Evolutionary conservation across 2,329 filamentous ascomycete species (phyloP), one percentile per base, ranked within the genome.

Genomic region (Penicillium sclerotiorum): DNA sequence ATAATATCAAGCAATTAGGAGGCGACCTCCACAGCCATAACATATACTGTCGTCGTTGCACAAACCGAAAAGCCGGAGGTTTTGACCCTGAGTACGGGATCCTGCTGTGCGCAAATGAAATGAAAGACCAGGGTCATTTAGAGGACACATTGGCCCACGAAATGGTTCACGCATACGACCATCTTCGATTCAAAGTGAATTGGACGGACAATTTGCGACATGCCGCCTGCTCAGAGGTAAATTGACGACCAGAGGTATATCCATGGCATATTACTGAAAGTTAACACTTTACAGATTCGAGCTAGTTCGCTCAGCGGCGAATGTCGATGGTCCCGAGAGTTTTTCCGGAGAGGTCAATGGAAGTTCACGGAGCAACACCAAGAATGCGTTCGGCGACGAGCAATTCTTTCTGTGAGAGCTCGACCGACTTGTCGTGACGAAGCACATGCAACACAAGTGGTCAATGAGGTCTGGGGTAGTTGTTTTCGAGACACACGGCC

Each of bases 401-500:
- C 94, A 9, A 85, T 90, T 27, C 75, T 88, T 59, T 95, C 89
- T 18, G 84, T 99, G 61, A 82, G 85, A 76, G 85, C 83, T 27
- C 80, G 94, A 53, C 90, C 91, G 13, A 80, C 81, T 39, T 94
- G 92, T 67, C 89, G 89, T 70, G 89, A 95, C 71, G 86, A 95
- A 62, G 85, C 86, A 12, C 89, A 97, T 60, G 94, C 94, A 4
- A 82, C 84, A 44, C 90, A 88, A 74, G 86, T 95, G 21, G 90
- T 99, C 50, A 94, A 97, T 72, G 87, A 95, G 72, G 94, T 99
- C n/a, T 99, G 93, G 90, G 92, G 96, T 60, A 96, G 91, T 63
- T 99, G 94, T 72, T 99, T 95, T 70, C 78, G 83, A 44, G 94
- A 99, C 73, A 97, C 93, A 4, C 80, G 94, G 65, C 94, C 94